These are phyloP conservation scores for Rehmannia glutinosa DNA, from an alignment of 257 asterid genomes.

Conservation along the genomic window DNA sequence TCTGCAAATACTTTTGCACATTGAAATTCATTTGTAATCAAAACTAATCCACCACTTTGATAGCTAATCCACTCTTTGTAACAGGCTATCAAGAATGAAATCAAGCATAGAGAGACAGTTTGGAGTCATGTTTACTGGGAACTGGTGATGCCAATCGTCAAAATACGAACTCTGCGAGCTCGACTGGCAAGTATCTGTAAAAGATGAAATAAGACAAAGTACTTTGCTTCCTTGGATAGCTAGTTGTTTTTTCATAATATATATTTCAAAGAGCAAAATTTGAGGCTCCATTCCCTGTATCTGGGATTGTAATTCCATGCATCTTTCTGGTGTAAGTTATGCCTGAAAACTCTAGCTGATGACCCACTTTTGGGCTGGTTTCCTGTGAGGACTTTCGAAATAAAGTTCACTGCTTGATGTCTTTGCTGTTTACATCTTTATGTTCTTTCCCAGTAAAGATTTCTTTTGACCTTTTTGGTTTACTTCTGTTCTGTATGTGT, in stretches of 20 bases:
- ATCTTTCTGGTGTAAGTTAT: neutral
- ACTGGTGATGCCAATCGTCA: conserved; percentile 65
- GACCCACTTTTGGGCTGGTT: neutral
- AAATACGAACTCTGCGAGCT: conserved; percentile 85
- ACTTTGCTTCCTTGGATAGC: conserved; percentile 16
- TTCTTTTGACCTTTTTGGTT: neutral
- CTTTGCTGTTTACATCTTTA: neutral
- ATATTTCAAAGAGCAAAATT: neutral
- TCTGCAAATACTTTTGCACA: neutral
- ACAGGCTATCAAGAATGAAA: conserved; percentile 94
- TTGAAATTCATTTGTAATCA: neutral
- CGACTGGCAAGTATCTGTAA: conserved; percentile 68
- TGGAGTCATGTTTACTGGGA: conserved; percentile 90
- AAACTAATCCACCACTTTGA: conserved; percentile 7
- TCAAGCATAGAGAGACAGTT: conserved; percentile 71
- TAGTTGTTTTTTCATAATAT: neutral
- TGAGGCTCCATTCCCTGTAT: conserved; percentile 8
- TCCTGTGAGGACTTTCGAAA: conserved; percentile 6
- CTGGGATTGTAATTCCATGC: conserved; percentile 1
- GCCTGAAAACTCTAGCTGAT: neutral
- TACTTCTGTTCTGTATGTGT: neutral
- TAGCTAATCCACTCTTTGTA: conserved; percentile 24
- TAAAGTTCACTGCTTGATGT: neutral
- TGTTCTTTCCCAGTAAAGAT: neutral
- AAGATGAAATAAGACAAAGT: conserved; percentile 11